Evolutionary conservation across 2,329 filamentous ascomycete genomes (phyloP), one percentile per base, ranked within the genome.

Genomic region (Fusarium penzigii): DNA sequence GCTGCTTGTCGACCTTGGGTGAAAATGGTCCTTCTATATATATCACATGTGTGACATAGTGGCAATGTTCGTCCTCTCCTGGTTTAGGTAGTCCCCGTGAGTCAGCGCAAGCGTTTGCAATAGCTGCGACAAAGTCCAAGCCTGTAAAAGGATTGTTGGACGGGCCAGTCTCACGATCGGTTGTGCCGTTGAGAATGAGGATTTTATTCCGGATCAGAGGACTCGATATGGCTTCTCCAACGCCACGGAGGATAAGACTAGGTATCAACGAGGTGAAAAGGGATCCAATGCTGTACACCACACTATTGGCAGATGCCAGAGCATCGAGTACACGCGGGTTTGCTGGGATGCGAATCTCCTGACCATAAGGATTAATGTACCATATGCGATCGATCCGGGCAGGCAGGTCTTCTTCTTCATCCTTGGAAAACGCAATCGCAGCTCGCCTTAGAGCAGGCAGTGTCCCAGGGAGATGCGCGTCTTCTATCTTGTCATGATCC

Each of bases 351-450:
- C 87, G 84, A 61, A 97, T 97, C 71, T 97, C 92, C 68, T 97
- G 91, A n/a, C 93, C 93, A 70, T 97, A 97, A 0, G 93, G 93
- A 66, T 97, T 97, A 75, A 97, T 97, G 75, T 97, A 97, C 91
- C 92, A 97, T 32, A 97, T 80, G 3, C 92, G 77, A 49, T 86
- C 79, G 61, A 97, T 96, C 29, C 90, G 81, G 0, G 88, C 81
- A 0, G 90, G 82, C 1, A 97, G 78, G 49, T 93, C 89, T 55
- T 89, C 84, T 57, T 91, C 87, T 39, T 83, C 78, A 65, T 77
- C 72, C 73, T 97, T 97, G 65, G 82, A 88, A 68, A 96, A 95
- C 5, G 79, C 77, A 54, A 97, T 92, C 57, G 95, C 90, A 46
- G 88, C 90, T 51, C 88, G 86, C 7, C 92, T 82, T 2, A 97